phyloP scores from a whole-genome alignment of 495 filamentous ascomycete species.

The Pyrenula massariospora region DNA sequence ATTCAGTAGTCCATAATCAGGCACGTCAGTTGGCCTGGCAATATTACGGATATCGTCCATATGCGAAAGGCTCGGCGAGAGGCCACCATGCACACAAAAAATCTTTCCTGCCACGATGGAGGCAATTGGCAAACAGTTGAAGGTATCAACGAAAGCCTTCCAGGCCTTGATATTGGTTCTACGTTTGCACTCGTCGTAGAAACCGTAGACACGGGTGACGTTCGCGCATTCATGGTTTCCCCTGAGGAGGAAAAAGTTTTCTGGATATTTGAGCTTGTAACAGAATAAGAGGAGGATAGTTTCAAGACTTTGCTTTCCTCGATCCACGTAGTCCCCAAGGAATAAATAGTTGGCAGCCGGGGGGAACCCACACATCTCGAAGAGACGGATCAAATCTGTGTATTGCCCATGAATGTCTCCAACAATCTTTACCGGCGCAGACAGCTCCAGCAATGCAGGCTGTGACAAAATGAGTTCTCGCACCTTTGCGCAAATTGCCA shows the following conservation, averaged over 20 bases:
- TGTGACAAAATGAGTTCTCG: slow-evolving; percentile 85
- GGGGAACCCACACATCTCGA: slow-evolving; percentile 98
- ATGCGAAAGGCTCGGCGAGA: slow-evolving; percentile 83
- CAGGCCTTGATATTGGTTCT: slow-evolving; percentile 97
- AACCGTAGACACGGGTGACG: slow-evolving; percentile 95
- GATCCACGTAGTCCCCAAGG: slow-evolving; percentile 94
- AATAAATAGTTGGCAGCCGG: slow-evolving; percentile 92
- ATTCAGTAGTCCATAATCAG: slow-evolving; percentile 92
- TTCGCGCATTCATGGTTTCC: slow-evolving; percentile 99
- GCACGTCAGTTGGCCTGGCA: slow-evolving; percentile 90
- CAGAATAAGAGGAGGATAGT: slow-evolving; percentile 92
- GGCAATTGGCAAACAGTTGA: slow-evolving; percentile 92
- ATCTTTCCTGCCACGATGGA: slow-evolving; percentile 97
- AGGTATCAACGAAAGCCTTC: slow-evolving; percentile 98
- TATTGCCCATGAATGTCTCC: slow-evolving; percentile 98
- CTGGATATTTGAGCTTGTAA: slow-evolving; percentile 97
- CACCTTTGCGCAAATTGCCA: slow-evolving; percentile 75
- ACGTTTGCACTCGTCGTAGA: slow-evolving; percentile 98
- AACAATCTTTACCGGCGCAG: slow-evolving; percentile 97
- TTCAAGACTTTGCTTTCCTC: slow-evolving; percentile 93
- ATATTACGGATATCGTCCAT: slow-evolving; percentile 99
- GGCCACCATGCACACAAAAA: slow-evolving; percentile 94
- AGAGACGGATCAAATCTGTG: slow-evolving; percentile 92
- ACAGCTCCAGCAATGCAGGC: slow-evolving; percentile 81
- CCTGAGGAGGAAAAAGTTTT: slow-evolving; percentile 96